Base-by-base conservation (phyloP, 495 filamentous ascomycete species). In the Aspergillus hancockii region DNA sequence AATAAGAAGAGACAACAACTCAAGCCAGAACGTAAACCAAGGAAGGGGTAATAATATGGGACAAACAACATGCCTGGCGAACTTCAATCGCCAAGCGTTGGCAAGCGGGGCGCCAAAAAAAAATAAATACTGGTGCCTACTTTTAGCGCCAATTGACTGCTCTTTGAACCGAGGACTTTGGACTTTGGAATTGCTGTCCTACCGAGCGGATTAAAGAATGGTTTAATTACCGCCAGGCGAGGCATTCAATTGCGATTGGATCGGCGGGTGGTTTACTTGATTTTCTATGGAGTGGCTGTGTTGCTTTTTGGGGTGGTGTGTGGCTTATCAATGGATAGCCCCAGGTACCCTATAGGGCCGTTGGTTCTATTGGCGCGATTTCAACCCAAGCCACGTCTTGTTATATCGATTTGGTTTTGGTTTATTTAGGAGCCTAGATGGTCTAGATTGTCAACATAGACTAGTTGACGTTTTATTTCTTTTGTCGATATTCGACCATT, bases 111-210 rank as follows among this genome's bases (percentile, higher is more conserved):
- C 6, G 8, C 41, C 16, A 19, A 2, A 2, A 14, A n/a, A 45
- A 45, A 45, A 45, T 45, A 47, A 47, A 47, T 47, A 47, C 13
- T 47, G 43, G 16, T 47, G 43, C 43, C 43, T 47, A 47, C 43
- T 23, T 47, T 47, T 47, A 47, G 43, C 43, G 43, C 21, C 16
- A 8, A 7, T 28, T 28, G 25, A 28, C 7, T 28, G 7, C 25
- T 28, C 25, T 28, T 28, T 28, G 3, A 28, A 28, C 25, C 25
- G 25, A 28, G 7, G 25, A 7, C 7, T 28, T 28, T 28, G 25
- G 25, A 28, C 10, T 32, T 36, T 36, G 8, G n/a, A n/a, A n/a
- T n/a, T 36, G 3, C 34, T 36, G 34, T 36, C 2, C 34, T 36
- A 14, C 13, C 9, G 9, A 10, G 8, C 2, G 8, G 34, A 14